Base-by-base conservation (phyloP, 2,329 filamentous ascomycete genomes). In the Dendrostoma leiphaemia region DNA sequence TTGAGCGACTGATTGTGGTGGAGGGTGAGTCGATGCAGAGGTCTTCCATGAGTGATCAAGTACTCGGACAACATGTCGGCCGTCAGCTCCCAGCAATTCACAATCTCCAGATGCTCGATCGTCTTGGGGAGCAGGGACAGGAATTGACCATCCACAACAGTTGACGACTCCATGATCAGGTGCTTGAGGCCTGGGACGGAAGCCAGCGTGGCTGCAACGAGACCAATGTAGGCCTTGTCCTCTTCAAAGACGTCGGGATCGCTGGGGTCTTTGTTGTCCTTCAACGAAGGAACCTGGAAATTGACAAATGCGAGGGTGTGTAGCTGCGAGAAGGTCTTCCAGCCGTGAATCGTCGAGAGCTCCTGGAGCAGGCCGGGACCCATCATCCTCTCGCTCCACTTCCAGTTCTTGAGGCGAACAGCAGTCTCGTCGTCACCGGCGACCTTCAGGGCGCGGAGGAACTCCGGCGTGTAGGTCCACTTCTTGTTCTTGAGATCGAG, bases 1-100 rank as follows among this genome's bases (percentile, higher is more conserved):
- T 85, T 88, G 35, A 97, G 75, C 2, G 86, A 84, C 58, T 90
- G 85, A 63, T 96, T 96, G 69, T 96, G 89, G 50, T 87, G 82
- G 5, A 97, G 74, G 1, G 78, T 80, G 7, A 97, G 76, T 34
- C 81, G 80, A 49, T 80, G 79, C 21, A 97, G 73, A n/a, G 82
- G 73, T 21, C 74, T 70, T 0, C 91, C 92, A 62, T 90, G 84
- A 1, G 80, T 80, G 6, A 75, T 66, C 37, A 97, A 76, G 63
- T 88, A 96, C 0, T 70, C 66, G 24, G 77, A 73, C 21, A 97
- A 71, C 55, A 85, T 79, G 4, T 84, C 78, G 1, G 90, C 87
- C 4, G 78, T 84, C 9, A 96, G 71, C 58, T 89, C 83, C 71
- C 86, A 86, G 65, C 91, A 97, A 62, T 94, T 93, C 60, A 85